These are phyloP conservation scores for Cenococcum geophilum DNA, from an alignment of 495 filamentous ascomycete genomes.

Conservation along the genomic window DNA sequence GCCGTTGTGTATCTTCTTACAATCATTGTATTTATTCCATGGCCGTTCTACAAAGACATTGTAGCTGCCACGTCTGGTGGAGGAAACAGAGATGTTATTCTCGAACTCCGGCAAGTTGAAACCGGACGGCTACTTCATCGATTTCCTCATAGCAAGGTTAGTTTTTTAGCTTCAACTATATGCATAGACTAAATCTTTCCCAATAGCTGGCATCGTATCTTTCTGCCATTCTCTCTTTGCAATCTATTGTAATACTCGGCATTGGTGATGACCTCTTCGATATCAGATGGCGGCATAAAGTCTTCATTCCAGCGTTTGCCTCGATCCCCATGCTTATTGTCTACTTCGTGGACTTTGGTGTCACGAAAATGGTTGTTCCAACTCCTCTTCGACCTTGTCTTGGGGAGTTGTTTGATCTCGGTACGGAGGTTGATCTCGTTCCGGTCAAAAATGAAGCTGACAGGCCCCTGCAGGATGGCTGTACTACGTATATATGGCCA, in stretches of 20 bases:
- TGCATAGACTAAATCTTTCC: constrained; percentile 12
- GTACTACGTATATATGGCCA: constrained; percentile 96
- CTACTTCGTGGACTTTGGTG: constrained; percentile 96
- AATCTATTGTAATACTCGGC: constrained; percentile 82
- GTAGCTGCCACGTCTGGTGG: constrained; percentile 92
- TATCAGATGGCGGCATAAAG: constrained; percentile 97
- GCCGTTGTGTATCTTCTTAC: constrained; percentile 84
- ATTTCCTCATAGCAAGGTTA: constrained; percentile 90
- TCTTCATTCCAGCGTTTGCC: constrained; percentile 92
- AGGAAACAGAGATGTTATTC: constrained; percentile 79
- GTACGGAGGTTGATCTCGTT: constrained; percentile 22
- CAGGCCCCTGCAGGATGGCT: constrained; percentile 48
- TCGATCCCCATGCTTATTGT: constrained; percentile 91
- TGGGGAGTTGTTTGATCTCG: constrained; percentile 77
- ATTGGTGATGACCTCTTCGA: constrained; percentile 96
- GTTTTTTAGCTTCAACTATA: constrained; percentile 12
- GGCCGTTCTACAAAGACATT: constrained; percentile 96
- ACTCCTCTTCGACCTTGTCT: constrained; percentile 75
- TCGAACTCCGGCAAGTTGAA: constrained; percentile 59
- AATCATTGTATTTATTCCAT: constrained; percentile 88
- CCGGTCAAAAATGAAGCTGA: constrained; percentile 18
- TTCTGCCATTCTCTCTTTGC: constrained; percentile 85
- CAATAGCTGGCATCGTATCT: constrained; percentile 84
- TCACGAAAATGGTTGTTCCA: constrained; percentile 89
- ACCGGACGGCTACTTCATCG: constrained; percentile 75